Percentiles rank a stretch among this genome's conserved stretches.
These are phyloP conservation scores for Caryopteris hybrid DNA, from an alignment of 305 asterid genomes.

Conservation along the genomic window DNA sequence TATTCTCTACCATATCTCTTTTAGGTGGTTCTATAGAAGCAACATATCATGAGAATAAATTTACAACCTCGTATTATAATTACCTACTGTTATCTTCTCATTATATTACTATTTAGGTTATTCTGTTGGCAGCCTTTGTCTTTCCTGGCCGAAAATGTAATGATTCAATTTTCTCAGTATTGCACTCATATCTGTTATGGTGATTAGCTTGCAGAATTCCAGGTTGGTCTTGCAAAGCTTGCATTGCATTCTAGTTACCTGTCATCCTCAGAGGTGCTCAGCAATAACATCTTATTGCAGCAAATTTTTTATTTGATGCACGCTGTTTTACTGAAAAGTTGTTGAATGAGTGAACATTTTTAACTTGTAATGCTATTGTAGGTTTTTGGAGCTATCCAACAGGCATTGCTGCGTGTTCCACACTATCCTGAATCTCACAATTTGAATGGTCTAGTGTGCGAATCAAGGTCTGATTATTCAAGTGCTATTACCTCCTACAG, in stretches of 20 bases:
- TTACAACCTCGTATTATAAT: background rate
- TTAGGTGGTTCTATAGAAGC: constrained; percentile 2
- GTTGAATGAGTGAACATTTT: constrained; percentile 11
- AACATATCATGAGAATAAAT: background rate
- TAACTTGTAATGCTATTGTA: constrained; percentile 23
- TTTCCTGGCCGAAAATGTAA: constrained; percentile 7
- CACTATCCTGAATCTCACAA: constrained; percentile 90
- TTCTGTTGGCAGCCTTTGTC: constrained; percentile 9
- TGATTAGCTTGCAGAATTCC: constrained; percentile 88
- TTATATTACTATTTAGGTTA: background rate
- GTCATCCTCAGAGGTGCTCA: constrained; percentile 78
- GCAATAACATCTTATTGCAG: constrained; percentile 1
- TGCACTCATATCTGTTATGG: constrained; percentile 24
- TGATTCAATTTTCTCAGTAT: constrained; percentile 7
- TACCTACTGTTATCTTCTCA: background rate
- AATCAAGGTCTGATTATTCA: constrained; percentile 74
- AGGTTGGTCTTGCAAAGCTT: constrained; percentile 88
- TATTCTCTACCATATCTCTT: constrained; percentile 24
- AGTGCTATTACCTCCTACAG: constrained; percentile 79
- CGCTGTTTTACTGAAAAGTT: constrained; percentile 3
- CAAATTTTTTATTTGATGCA: constrained; percentile 4
- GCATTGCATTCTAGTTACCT: constrained; percentile 61
- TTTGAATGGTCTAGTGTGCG: constrained; percentile 84
- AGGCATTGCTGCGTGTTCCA: constrained; percentile 87
- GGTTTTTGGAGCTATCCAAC: constrained; percentile 90